These are phyloP conservation scores for Beta vulgaris DNA, from an alignment of 148 eudicot species.

Conservation along the genomic window DNA sequence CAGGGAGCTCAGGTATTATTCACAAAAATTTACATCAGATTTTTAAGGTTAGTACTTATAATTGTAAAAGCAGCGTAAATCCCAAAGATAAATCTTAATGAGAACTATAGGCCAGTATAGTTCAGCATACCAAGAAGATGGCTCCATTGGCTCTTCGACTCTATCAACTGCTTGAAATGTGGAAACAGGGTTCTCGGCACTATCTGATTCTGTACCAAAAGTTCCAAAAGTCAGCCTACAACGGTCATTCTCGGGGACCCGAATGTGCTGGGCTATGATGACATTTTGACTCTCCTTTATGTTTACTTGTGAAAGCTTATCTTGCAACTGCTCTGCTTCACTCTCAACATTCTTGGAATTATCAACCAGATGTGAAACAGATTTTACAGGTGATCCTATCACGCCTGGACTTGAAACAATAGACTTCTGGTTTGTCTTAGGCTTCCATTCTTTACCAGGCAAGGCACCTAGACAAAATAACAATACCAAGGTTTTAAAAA, in stretches of 20 bases:
- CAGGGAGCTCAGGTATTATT: neutral
- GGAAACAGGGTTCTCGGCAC: slow-evolving; percentile 33
- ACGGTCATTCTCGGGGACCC: slow-evolving; percentile 76
- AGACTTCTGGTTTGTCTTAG: slow-evolving; percentile 61
- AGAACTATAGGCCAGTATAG: neutral
- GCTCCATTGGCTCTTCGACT: slow-evolving; percentile 35
- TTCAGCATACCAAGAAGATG: slow-evolving; percentile 54
- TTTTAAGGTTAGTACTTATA: neutral
- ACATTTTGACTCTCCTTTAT: slow-evolving; percentile 65
- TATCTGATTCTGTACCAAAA: slow-evolving; percentile 54
- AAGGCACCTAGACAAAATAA: slow-evolving; percentile 42
- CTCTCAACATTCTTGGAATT: slow-evolving; percentile 34
- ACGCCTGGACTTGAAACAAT: slow-evolving; percentile 52
- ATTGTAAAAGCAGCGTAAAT: neutral
- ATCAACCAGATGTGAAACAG: slow-evolving; percentile 41
- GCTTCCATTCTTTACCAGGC: slow-evolving; percentile 90
- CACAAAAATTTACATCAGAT: neutral
- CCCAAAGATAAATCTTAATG: neutral
- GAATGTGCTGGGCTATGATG: slow-evolving; percentile 84
- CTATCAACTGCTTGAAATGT: slow-evolving; percentile 33
- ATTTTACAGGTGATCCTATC: slow-evolving; percentile 62
- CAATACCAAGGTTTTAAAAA: neutral
- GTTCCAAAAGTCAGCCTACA: slow-evolving; percentile 75
- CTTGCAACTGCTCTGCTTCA: slow-evolving; percentile 50
- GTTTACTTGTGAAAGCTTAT: slow-evolving; percentile 42